Conservation (phyloP, 352 stramenopile species). For the Phytophthora sp. region DNA sequence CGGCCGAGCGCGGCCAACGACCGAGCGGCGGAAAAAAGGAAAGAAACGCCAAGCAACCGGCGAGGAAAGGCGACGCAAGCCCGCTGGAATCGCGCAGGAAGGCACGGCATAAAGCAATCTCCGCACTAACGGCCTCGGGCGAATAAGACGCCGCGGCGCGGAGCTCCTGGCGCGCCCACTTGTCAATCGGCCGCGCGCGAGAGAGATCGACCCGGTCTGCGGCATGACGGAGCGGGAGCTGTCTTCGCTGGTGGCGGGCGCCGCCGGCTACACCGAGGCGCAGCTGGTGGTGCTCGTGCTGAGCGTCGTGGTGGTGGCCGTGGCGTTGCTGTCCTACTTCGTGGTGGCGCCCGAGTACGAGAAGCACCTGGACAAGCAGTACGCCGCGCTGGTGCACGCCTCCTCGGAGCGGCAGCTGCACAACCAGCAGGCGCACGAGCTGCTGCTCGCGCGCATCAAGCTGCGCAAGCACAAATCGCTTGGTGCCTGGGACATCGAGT, state of each 20-base stretch:
- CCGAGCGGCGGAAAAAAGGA: constrained; percentile 16
- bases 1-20: too few relatives aligned
- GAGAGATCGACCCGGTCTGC: too few relatives aligned
- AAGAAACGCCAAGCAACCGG: constrained; percentile 36
- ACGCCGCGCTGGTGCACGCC: constrained; percentile 43
- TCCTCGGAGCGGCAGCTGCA: constrained; percentile 30
- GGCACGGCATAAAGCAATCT: constrained; percentile 12
- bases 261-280: constrained; percentile 46
- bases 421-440: constrained; percentile 23
- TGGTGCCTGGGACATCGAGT: constrained; percentile 51
- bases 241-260: constrained; percentile 15
- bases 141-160: constrained; percentile 15
- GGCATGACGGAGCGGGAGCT: constrained; percentile 26
- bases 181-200: constrained; percentile 25
- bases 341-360: constrained; percentile 80
- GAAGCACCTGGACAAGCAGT: constrained; percentile 72
- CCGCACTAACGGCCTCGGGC: not conserved
- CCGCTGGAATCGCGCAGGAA: constrained; percentile 19
- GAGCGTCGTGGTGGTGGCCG: constrained; percentile 52
- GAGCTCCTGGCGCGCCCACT: constrained; percentile 10
- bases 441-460: constrained; percentile 27
- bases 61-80: constrained; percentile 36
- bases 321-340: constrained; percentile 82
- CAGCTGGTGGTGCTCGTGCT: constrained; percentile 65
- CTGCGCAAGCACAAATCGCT: constrained; percentile 50